Evolutionary conservation across 2,329 filamentous ascomycete genomes (phyloP), one percentile per base, ranked within the genome.

Genomic region (Aspergillus sergii): DNA sequence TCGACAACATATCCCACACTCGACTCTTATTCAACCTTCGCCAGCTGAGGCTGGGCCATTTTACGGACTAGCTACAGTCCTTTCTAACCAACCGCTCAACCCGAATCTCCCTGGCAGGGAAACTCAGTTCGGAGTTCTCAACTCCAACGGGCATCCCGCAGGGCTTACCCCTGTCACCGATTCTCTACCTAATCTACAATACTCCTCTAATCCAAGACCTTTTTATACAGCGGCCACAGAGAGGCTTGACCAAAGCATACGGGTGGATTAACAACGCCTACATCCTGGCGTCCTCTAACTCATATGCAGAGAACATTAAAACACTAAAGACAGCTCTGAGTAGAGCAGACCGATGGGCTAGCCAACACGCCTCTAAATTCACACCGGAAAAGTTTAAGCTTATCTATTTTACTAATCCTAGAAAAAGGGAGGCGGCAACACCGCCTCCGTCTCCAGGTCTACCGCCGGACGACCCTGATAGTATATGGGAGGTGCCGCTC

Each of bases 111-210:
- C 28, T 67, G 2, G 58, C 23, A 4, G 62, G 55, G 1, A 48
- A 53, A 9, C 21, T 63, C 1, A 62, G 48, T 16, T 8, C 1
- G 12, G 0, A 14, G 12, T 36, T 14, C 1, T 10, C 12, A 0
- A 36, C 11, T 1, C 11, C 34, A 0, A 63, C 57, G 0, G 57
- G 50, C 2, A 63, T 63, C 12, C 61, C 48, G 2, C 62, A 65
- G 12, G 54, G 65, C 2, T 66, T 68, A 3, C 66, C 60, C 1
- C 56, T 74, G 14, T 74, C 66, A 1, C 69, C 62, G 34, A 72
- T 73, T 21, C 69, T 74, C 19, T 73, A 69, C 45, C 59, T 74
- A 1, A 69, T 73, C 66, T 74, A 71, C 46, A 73, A 71, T 32
- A 69, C 50, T 0, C 32, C 45, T 3, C 32, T 59, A 1, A 51